Conservation (phyloP, 306 rosid species). For the Acmispon strigosus region DNA sequence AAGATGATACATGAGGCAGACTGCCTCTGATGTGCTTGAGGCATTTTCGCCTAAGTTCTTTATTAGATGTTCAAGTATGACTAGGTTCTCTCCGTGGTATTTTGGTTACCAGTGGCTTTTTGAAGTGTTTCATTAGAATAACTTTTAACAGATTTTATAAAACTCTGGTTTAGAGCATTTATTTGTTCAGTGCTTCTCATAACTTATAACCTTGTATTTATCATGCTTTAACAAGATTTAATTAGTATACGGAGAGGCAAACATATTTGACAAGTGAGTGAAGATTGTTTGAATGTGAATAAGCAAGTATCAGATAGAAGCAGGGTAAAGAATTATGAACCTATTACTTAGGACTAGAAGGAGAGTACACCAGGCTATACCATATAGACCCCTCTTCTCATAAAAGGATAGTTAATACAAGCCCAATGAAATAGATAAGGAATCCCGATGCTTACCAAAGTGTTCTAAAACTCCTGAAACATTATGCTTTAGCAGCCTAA, state of each 20-base stretch:
- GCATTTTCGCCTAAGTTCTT: not conserved
- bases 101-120: not conserved
- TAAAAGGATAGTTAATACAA: not conserved
- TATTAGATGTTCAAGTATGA: not conserved
- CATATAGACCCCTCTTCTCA: not conserved
- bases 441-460: not conserved
- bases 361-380: not conserved
- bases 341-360: not conserved
- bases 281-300: not conserved
- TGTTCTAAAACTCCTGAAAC: not conserved
- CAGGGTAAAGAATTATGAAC: not conserved
- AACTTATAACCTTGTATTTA: not conserved
- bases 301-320: not conserved
- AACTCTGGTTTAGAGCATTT: not conserved
- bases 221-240: not conserved
- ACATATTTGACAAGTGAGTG: not conserved
- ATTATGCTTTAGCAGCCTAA: not conserved
- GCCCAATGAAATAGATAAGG: not conserved
- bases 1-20: not conserved
- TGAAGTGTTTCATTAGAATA: not conserved
- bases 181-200: not conserved
- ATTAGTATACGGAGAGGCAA: not conserved
- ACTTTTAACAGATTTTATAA: not conserved
- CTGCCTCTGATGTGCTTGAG: not conserved
- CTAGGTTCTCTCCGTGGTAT: not conserved